Conservation (phyloP, 83 land plant species). For the Thuja plicata region DNA sequence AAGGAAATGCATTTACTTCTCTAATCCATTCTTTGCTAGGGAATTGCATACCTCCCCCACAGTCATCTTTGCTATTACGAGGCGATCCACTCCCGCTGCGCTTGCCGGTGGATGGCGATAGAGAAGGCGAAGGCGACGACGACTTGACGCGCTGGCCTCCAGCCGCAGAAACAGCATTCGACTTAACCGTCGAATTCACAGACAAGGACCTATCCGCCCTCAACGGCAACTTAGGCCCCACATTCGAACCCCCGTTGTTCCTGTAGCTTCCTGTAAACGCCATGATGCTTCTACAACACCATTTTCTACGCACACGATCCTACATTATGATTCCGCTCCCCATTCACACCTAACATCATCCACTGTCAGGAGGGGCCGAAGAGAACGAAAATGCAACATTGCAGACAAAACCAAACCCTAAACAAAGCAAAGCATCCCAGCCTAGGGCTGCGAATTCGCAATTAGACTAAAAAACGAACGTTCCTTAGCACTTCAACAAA, state of each 20-base stretch:
- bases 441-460: background rate
- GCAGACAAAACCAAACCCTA: background rate
- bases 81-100: slow-evolving; percentile 1
- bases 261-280: background rate
- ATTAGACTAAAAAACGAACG: background rate
- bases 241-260: background rate
- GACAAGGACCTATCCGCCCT: background rate
- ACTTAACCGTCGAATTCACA: background rate
- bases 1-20: background rate
- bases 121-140: background rate
- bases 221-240: background rate
- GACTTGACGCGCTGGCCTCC: background rate
- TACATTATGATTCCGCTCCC: background rate
- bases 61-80: slow-evolving; percentile 13
- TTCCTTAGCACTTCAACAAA: background rate
- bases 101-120: background rate
- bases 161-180: background rate
- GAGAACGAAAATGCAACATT: background rate
- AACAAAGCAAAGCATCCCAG: background rate
- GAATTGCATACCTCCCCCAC: background rate
- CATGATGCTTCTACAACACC: background rate
- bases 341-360: background rate
- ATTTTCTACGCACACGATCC: background rate
- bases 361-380: background rate
- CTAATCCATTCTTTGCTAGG: background rate